Evolutionary conservation across 768 basidiomycete genomes (phyloP).

Genomic region (Chalciporus pseudorubinellus): DNA sequence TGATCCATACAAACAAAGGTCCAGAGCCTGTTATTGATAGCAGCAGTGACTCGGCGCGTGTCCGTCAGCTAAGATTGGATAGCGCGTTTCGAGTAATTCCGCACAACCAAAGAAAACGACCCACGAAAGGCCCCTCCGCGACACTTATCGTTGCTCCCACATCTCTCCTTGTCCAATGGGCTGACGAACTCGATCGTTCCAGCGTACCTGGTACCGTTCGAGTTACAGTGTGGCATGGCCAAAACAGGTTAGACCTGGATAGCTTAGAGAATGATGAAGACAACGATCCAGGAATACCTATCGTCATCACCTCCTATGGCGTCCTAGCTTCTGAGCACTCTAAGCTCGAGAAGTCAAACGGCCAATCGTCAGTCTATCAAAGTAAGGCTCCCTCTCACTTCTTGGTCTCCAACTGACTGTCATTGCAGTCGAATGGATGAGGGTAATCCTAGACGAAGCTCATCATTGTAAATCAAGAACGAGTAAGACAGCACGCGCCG

Average conservation of each 20-base stretch:
- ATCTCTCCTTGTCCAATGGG: constrained; percentile 89
- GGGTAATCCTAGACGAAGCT: constrained; percentile 88
- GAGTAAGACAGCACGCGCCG: constrained; percentile 85
- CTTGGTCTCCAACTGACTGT: constrained; percentile 6
- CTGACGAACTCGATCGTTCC: constrained; percentile 85
- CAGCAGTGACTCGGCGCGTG: constrained; percentile 34
- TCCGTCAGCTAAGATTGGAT: constrained; percentile 61
- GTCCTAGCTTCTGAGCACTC: constrained; percentile 86
- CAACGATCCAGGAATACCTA: constrained; percentile 51
- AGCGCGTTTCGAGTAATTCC: constrained; percentile 54
- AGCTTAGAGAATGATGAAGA: constrained; percentile 55
- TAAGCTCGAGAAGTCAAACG: constrained; percentile 55
- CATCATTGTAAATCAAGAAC: constrained; percentile 90
- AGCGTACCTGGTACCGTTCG: constrained; percentile 67
- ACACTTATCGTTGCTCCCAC: constrained; percentile 93
- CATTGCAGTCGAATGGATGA: constrained; percentile 69
- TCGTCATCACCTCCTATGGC: constrained; percentile 93
- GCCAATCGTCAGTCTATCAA: constrained; percentile 65
- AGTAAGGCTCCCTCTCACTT: constrained; percentile 39
- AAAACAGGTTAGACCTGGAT: constrained; percentile 75
- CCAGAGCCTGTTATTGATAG: constrained; percentile 38
- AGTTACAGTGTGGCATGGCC: constrained; percentile 83
- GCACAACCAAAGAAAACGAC: constrained; percentile 29
- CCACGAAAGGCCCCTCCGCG: constrained; percentile 44
- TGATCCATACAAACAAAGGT: constrained; percentile 76